A percentile compares a stretch with the other conserved stretches of the same genome.
Conservation (phyloP, 2,329 filamentous ascomycete species). For the Ceratocystis lukuohia region DNA sequence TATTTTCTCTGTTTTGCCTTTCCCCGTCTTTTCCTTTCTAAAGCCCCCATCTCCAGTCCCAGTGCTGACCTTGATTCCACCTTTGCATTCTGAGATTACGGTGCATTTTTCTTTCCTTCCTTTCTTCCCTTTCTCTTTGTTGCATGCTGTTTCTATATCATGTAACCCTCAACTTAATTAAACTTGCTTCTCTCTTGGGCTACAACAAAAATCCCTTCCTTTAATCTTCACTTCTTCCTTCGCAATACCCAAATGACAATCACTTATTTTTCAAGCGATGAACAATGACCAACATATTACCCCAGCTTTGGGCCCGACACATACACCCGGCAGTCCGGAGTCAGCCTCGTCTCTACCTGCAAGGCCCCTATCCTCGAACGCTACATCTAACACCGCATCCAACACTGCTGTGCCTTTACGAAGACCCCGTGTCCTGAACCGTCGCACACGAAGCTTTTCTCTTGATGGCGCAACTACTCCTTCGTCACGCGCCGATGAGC, state of each 20-base stretch:
- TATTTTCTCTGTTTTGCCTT: background rate
- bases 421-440: conserved; percentile 1
- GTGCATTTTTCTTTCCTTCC: background rate
- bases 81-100: background rate
- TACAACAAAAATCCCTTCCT: background rate
- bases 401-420: conserved; percentile 14
- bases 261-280: conserved; percentile 4
- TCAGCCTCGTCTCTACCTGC: background rate
- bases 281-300: conserved; percentile 9
- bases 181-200: conserved; percentile 1
- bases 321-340: background rate
- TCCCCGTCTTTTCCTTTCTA: background rate
- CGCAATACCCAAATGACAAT: background rate
- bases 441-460: conserved; percentile 16
- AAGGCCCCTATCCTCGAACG: conserved; percentile 8
- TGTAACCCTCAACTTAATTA: conserved; percentile 1
- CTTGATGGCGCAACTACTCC: conserved; percentile 12
- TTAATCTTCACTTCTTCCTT: background rate
- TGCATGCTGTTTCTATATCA: background rate
- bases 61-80: background rate
- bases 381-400: background rate
- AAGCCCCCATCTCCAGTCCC: background rate
- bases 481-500: conserved; percentile 16
- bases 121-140: background rate
- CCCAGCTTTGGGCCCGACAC: conserved; percentile 7